phyloP scores from a whole-genome alignment of 257 asterid genomes.

The Rhazya stricta region DNA sequence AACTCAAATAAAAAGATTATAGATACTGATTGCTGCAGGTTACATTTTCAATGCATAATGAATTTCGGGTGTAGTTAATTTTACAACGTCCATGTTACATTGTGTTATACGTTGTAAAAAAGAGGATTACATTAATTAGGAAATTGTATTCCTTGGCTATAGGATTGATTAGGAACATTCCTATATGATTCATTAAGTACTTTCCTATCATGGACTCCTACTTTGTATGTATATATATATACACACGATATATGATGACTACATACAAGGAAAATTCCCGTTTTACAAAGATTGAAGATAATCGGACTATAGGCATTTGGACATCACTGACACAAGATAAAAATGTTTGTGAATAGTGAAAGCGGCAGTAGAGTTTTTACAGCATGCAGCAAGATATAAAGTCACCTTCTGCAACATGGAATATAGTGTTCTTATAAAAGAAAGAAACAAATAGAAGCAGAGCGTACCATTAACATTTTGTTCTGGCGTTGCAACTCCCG shows the following conservation, averaged over 20 bases:
- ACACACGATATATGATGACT: too few species aligned
- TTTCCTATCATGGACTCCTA: too few species aligned
- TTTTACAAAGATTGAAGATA: not conserved
- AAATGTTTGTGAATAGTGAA: not conserved
- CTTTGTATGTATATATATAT: too few species aligned
- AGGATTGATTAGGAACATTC: too few species aligned
- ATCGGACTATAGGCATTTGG: not conserved
- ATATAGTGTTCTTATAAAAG: conserved; percentile 8
- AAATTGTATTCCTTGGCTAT: too few species aligned
- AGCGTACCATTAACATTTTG: conserved; percentile 72
- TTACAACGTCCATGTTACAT: not conserved
- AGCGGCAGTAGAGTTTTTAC: not conserved
- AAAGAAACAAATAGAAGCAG: conserved; percentile 12
- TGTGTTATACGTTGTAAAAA: too few species aligned
- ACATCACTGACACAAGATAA: not conserved
- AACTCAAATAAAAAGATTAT: not conserved
- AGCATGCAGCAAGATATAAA: not conserved
- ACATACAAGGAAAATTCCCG: too few species aligned
- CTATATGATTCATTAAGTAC: too few species aligned
- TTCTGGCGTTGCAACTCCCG: conserved; percentile 98
- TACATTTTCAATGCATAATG: not conserved
- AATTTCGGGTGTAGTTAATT: not conserved
- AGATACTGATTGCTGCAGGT: not conserved
- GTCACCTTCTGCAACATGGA: not conserved
- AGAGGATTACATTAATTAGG: too few species aligned